phyloP scores from a whole-genome alignment of 805 yeast genomes.

The Tetrapisispora nanseiensis region DNA sequence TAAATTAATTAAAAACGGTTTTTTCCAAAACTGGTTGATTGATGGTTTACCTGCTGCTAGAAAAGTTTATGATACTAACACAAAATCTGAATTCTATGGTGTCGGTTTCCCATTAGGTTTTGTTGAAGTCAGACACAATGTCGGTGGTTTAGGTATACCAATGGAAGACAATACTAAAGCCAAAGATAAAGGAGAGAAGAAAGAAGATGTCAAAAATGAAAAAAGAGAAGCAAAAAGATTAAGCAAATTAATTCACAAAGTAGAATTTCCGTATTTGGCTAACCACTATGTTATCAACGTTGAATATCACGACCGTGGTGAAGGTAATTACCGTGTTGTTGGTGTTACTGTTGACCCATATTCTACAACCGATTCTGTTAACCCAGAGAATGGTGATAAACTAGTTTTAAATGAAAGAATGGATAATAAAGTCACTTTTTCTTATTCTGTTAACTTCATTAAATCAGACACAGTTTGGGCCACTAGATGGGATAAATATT shows the following conservation, averaged over 20 bases:
- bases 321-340: constrained; percentile 70
- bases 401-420: constrained; percentile 41
- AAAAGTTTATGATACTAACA: constrained; percentile 43
- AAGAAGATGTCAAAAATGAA: neutral
- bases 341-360: constrained; percentile 74
- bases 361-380: constrained; percentile 20
- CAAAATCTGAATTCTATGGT: constrained; percentile 57
- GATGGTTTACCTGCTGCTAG: constrained; percentile 94
- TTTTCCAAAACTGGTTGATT: constrained; percentile 82
- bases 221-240: constrained; percentile 3
- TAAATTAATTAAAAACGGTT: constrained; percentile 71
- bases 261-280: constrained; percentile 47
- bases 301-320: constrained; percentile 72
- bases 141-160: constrained; percentile 3
- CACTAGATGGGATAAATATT: constrained; percentile 95
- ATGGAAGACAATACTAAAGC: neutral
- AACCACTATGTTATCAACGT: constrained; percentile 74
- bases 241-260: constrained; percentile 8
- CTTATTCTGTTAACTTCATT: constrained; percentile 74
- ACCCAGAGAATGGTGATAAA: constrained; percentile 20
- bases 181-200: neutral
- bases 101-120: constrained; percentile 75
- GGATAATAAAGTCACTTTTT: constrained; percentile 55
- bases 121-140: constrained; percentile 39
- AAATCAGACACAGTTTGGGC: constrained; percentile 83